Evolutionary conservation across 1,139 yeast genomes (phyloP).

Genomic region (Magnusiomyces clavatus): DNA sequence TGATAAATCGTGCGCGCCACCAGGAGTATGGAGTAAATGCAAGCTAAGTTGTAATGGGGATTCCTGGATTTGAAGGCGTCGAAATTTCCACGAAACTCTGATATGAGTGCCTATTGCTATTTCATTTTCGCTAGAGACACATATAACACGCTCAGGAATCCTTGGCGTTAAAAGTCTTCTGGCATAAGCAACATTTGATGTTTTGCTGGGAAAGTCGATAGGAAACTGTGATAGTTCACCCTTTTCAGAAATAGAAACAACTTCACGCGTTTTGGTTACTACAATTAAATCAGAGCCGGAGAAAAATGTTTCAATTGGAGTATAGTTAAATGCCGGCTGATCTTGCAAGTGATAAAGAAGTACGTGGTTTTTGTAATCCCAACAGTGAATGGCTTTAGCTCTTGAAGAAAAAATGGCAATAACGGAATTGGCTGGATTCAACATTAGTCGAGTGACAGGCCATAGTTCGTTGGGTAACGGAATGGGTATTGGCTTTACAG

Average conservation of each 20-base stretch:
- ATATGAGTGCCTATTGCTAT: slow-evolving; percentile 56
- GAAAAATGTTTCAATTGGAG: slow-evolving; percentile 20
- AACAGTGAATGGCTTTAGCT: slow-evolving; percentile 16
- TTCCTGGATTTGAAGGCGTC: slow-evolving; percentile 42
- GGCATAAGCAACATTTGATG: slow-evolving; percentile 39
- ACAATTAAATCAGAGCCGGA: slow-evolving; percentile 20
- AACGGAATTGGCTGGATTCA: slow-evolving; percentile 54
- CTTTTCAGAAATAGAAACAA: slow-evolving; percentile 18
- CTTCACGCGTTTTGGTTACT: slow-evolving; percentile 17
- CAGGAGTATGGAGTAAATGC: slow-evolving; percentile 12
- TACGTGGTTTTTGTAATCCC: slow-evolving; percentile 16
- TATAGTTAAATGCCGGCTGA: slow-evolving; percentile 9
- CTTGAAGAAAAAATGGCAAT: slow-evolving; percentile 47
- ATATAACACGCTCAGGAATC: slow-evolving; percentile 63
- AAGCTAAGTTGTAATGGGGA: slow-evolving; percentile 15
- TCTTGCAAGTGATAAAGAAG: slow-evolving; percentile 15
- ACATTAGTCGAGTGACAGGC: slow-evolving; percentile 58
- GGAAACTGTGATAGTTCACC: slow-evolving; percentile 14
- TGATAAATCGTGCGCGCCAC: slow-evolving; percentile 13
- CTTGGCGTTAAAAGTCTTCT: slow-evolving; percentile 60
- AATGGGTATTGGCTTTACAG: slow-evolving; percentile 34
- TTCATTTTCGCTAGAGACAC: slow-evolving; percentile 44
- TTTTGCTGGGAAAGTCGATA: slow-evolving; percentile 12
- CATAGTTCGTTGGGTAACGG: slow-evolving; percentile 45
- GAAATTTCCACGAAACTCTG: slow-evolving; percentile 58